Conservation (phyloP, 148 eudicot genomes). For the Vaccinium myrtillus region DNA sequence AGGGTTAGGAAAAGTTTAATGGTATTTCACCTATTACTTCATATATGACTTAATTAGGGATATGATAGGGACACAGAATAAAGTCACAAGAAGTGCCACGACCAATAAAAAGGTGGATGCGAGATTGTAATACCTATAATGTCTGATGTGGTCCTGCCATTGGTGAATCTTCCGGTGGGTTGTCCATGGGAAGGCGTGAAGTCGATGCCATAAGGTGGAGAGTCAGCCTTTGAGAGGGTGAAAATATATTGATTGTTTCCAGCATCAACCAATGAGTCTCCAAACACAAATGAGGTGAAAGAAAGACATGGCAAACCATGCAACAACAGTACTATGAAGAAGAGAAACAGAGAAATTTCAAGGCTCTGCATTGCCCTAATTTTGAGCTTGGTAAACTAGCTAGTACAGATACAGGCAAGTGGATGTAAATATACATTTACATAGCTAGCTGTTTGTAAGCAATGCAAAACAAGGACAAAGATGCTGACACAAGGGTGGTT, state of each 20-base stretch:
- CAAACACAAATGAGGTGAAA: conserved; percentile 45
- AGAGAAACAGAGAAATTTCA: too few species aligned
- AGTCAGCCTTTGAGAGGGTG: conserved; percentile 62
- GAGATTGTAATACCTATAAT: conserved; percentile 40
- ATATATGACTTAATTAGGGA: not conserved
- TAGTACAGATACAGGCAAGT: too few species aligned
- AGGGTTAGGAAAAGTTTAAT: not conserved
- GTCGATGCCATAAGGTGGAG: conserved; percentile 67
- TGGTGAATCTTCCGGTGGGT: conserved; percentile 74
- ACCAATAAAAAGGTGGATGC: not conserved
- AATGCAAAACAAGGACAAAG: not conserved
- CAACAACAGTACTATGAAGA: not conserved
- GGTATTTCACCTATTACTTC: not conserved
- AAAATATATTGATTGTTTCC: conserved; percentile 63
- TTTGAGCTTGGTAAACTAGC: too few species aligned
- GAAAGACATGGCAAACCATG: conserved; percentile 25
- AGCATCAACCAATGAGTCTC: conserved; percentile 61
- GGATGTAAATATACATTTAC: not conserved
- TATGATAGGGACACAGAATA: not conserved
- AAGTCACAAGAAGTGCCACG: not conserved
- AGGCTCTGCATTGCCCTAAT: too few species aligned
- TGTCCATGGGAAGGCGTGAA: conserved; percentile 48
- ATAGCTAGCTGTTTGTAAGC: not conserved
- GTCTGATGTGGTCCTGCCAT: conserved; percentile 61
- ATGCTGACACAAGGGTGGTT: not conserved